phyloP scores from a whole-genome alignment of 306 rosid species.

The Castanea sativa region DNA sequence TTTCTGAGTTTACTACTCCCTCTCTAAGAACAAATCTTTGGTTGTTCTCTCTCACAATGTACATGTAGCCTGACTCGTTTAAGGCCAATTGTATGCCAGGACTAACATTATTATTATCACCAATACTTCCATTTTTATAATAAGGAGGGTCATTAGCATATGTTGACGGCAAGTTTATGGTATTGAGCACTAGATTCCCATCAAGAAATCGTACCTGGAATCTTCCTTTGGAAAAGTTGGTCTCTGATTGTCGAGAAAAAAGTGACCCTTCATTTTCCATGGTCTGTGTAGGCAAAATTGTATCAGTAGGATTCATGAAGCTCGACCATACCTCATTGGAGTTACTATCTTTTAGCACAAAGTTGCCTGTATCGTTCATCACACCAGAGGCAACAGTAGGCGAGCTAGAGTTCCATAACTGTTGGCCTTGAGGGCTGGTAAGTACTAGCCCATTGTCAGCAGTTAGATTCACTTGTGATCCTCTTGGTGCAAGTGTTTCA shows the following conservation, averaged over 20 bases:
- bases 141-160: neutral
- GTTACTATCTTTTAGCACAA: neutral
- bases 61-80: constrained; percentile 20
- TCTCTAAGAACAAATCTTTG: neutral
- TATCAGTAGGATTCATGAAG: constrained; percentile 28
- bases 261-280: neutral
- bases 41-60: constrained; percentile 14
- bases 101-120: neutral
- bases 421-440: neutral
- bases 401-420: neutral
- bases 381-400: no score
- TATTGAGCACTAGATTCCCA: constrained; percentile 23
- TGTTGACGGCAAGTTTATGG: neutral
- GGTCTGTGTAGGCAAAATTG: constrained; percentile 32
- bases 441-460: constrained; percentile 10
- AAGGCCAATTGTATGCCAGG: constrained; percentile 23
- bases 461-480: constrained; percentile 28
- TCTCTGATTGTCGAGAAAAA: constrained; percentile 16
- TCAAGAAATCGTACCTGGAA: constrained; percentile 18
- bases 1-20: neutral
- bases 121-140: neutral
- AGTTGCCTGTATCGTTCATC: no score
- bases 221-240: constrained; percentile 23
- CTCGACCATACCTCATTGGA: constrained; percentile 23
- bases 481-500: constrained; percentile 21